These are phyloP conservation scores for Haematococcus sp. DNA, from an alignment of 139 green algal genomes.

Conservation along the genomic window DNA sequence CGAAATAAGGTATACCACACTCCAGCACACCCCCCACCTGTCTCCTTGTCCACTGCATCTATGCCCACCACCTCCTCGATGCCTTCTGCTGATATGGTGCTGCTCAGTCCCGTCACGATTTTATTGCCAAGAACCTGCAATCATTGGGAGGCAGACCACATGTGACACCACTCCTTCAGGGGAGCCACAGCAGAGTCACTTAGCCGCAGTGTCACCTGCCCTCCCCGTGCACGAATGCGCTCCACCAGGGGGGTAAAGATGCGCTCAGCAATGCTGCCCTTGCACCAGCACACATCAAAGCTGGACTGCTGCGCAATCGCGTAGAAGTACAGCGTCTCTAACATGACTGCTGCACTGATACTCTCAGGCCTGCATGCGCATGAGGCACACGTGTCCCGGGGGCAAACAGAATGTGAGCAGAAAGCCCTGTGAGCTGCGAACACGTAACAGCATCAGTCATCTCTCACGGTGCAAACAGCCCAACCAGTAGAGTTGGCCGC, in stretches of 20 bases:
- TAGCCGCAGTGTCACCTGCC: not conserved
- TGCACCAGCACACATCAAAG: slow-evolving; percentile 67
- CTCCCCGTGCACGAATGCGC: slow-evolving; percentile 41
- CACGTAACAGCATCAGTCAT: no score
- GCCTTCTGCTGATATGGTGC: slow-evolving; percentile 11
- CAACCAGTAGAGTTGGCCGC: slow-evolving; percentile 78
- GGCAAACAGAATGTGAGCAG: no score
- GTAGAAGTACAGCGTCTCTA: slow-evolving; percentile 90
- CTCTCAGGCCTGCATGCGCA: slow-evolving; percentile 33
- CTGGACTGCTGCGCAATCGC: slow-evolving; percentile 29
- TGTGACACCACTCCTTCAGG: no score
- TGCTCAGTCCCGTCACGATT: slow-evolving; percentile 62
- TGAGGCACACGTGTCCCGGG: no score
- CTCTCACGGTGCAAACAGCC: slow-evolving; percentile 31
- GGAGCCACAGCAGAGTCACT: no score
- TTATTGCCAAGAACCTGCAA: slow-evolving; percentile 43
- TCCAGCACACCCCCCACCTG: no score
- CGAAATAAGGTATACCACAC: no score
- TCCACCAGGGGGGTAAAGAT: slow-evolving; percentile 79
- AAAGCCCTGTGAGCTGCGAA: no score
- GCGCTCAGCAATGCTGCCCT: slow-evolving; percentile 68
- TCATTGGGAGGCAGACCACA: no score
- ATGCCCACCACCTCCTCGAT: slow-evolving; percentile 29
- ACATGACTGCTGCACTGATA: slow-evolving; percentile 67
- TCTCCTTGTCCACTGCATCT: slow-evolving; percentile 16